A percentile compares a stretch with the other conserved stretches of the same genome.
phyloP scores from a whole-genome alignment of 1,284 basidiomycete species.

The Ganoderma leucocontextum region DNA sequence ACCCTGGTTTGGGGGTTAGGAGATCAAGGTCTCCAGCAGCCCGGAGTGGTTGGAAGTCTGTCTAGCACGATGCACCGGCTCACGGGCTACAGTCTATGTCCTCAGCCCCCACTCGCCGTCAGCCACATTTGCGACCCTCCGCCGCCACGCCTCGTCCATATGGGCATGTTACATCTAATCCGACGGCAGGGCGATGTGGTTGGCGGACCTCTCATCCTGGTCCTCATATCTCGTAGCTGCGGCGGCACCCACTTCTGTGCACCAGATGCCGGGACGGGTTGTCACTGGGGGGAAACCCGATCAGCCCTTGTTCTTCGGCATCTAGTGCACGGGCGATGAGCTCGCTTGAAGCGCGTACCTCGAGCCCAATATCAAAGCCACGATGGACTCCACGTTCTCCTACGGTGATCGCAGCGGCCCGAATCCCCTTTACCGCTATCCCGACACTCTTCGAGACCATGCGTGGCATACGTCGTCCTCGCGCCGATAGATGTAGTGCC shows the following conservation, averaged over 20 bases:
- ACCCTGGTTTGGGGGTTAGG: not conserved
- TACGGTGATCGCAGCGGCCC: not conserved
- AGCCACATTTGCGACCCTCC: not conserved
- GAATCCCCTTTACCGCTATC: not conserved
- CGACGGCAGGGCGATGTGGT: not conserved
- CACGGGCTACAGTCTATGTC: not conserved
- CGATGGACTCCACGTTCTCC: not conserved
- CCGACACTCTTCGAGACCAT: not conserved
- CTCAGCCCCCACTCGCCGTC: not conserved
- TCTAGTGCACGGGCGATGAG: not conserved
- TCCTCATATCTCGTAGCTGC: not conserved
- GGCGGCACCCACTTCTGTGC: not conserved
- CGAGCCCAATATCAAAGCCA: not conserved
- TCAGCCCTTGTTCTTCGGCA: not conserved
- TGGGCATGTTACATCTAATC: not conserved
- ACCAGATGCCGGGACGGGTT: not conserved
- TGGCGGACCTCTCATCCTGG: not conserved
- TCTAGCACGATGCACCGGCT: not conserved
- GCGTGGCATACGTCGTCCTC: not conserved
- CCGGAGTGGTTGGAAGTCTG: slow-evolving; percentile 1
- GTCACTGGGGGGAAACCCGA: not conserved
- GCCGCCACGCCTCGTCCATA: not conserved
- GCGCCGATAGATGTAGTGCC: not conserved
- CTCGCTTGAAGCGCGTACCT: not conserved
- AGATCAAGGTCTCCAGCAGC: not conserved